Conservation (phyloP, 139 green algal genomes). For the Chlamydomonas schloesseri region DNA sequence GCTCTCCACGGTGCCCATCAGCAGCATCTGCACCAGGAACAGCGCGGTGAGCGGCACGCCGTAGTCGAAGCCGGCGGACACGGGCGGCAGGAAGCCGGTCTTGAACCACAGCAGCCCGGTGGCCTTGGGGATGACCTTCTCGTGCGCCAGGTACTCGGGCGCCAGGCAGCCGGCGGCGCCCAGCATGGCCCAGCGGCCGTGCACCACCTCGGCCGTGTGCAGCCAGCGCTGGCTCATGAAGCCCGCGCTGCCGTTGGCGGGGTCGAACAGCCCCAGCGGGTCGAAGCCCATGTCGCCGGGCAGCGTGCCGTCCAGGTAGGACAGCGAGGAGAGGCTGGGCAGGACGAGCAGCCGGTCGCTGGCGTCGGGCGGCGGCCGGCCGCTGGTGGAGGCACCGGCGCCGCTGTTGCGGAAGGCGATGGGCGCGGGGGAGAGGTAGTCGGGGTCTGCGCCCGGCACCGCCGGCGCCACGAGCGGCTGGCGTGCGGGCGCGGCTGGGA, state of each 20-base stretch:
- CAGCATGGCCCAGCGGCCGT: slow-evolving; percentile 73
- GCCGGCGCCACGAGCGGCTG: neutral
- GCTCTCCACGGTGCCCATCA: slow-evolving; percentile 75
- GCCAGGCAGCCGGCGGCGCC: slow-evolving; percentile 64
- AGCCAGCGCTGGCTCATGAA: slow-evolving; percentile 67
- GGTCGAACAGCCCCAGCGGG: slow-evolving; percentile 88
- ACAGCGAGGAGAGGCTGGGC: slow-evolving; percentile 22
- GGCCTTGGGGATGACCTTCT: slow-evolving; percentile 70
- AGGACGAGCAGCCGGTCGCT: slow-evolving; percentile 6
- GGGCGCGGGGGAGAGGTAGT: neutral
- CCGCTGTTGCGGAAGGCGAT: neutral
- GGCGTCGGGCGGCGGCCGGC: slow-evolving; percentile 16
- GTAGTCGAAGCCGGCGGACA: slow-evolving; percentile 50
- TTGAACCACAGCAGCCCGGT: slow-evolving; percentile 79
- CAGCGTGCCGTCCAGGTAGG: slow-evolving; percentile 71
- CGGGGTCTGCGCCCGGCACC: neutral
- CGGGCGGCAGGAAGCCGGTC: slow-evolving; percentile 73
- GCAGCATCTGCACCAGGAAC: slow-evolving; percentile 62
- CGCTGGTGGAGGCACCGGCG: slow-evolving; percentile 13
- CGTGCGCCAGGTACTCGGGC: slow-evolving; percentile 63
- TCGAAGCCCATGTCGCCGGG: slow-evolving; percentile 92
- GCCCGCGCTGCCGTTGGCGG: slow-evolving; percentile 62
- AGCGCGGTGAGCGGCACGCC: slow-evolving; percentile 68
- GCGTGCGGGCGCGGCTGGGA: neutral
- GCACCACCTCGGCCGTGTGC: slow-evolving; percentile 46